Evolutionary conservation across 805 yeast species (phyloP), one percentile per base, ranked within the genome.

Genomic region (Ogataea naganishii): DNA sequence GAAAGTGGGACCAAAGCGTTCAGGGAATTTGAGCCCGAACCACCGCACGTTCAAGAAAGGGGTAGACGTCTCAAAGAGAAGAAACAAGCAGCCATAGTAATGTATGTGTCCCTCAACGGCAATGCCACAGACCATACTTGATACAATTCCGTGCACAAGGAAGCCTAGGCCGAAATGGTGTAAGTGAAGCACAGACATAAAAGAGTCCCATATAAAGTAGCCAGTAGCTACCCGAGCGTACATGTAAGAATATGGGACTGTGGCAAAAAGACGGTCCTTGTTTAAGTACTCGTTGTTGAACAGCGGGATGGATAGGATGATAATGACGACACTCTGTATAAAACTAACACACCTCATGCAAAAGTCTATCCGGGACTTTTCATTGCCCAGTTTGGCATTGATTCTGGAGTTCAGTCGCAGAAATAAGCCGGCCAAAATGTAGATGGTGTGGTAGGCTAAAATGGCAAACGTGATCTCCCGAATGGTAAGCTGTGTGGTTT

Each of bases 41-140:
- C 63, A 58, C 33, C 63, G 41, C 14, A 58, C 36, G 34, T 58
- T 50, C 23, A 58, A 35, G 24, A 57, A 58, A 14, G 63, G 63
- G 11, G 62, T 58, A 3, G 62, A 56, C 6, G 50, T 30, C 35
- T 58, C 63, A 39, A 58, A 58, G 10, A 58, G 37, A 22, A 58
- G 38, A 33, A 58, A 58, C 6, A 48, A 38, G 6, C 60, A 56
- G 12, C 58, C 47, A 38, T 58, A 58, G 33, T 51, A 52, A 18
- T 47, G 48, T 32, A 58, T 57, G n/a, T 40, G 41, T 10, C 44
- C 36, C 7, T 46, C 43, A 17, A 46, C 31, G 11, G 41, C 45
- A 21, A 57, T 54, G 12, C 26, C 20, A 22, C 37, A 40, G 5
- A 56, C 62, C 8, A 44, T 30, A 5, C 58, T 41, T 10, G 62